Base-by-base conservation (phyloP, 768 basidiomycete genomes). In the Chalciporus piperatus region DNA sequence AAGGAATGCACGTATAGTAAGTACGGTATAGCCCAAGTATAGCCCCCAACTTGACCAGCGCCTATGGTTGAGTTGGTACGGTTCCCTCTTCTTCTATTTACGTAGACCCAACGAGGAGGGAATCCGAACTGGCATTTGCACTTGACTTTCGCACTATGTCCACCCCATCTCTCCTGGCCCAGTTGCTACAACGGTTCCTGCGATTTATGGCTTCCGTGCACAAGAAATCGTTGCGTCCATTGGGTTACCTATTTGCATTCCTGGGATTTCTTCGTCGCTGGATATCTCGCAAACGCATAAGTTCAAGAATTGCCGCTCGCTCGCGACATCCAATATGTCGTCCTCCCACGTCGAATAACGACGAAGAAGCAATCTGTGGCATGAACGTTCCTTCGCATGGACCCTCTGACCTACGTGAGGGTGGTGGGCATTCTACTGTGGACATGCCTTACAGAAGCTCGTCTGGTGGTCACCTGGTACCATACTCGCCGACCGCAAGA, bases 391-490 rank as follows among this genome's bases (percentile, higher is more conserved):
- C 61, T 20, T 47, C 33, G 0, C 14, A 17, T 1, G 50, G 33
- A 22, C 42, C 27, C 5, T 46, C 54, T 23, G 43, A 51, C 22
- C 27, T 13, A 23, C 20, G 44, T 3, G 58, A 46, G 28, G 39
- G 17, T 35, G 19, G 27, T 35, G 48, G 30, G 9, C 43, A 33
- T 28, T 63, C 64, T 25, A 50, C 53, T 0, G 37, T 40, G 5
- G 64, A 62, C 23, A 35, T 28, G 19, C 52, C 55, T 13, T 62
- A 57, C n/a, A 41, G 52, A 33, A 60, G 61, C 10, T 45, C 45
- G 7, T 64, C 62, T 30, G 62, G 56, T 16, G 28, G 20, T 33
- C 63, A 64, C 22, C 56, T 66, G 14, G 3, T 37, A 3, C 62
- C 62, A 8, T 42, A 40, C 38, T 43, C 62, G 16, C 65, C 50